phyloP scores from a whole-genome alignment of 1,139 yeast genomes.

The Kodamaea fungicola region DNA sequence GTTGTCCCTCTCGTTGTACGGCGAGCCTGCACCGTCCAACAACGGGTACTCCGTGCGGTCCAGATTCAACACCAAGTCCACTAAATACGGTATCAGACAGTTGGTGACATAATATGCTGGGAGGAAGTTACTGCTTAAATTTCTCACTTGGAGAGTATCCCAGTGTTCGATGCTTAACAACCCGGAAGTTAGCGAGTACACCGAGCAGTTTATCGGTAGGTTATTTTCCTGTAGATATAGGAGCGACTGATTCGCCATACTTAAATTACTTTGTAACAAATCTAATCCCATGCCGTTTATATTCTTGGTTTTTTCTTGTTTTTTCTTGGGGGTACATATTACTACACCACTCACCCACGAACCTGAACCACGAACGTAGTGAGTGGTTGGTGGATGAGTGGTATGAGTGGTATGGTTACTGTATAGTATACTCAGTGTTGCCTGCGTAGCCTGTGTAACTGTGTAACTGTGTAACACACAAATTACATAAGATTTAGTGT shows the following conservation, averaged over 20 bases:
- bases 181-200: conserved; percentile 37
- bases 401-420: no score
- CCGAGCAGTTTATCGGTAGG: conserved; percentile 32
- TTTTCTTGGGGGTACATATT: conserved; percentile 1
- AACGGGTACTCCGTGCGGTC: conserved; percentile 1
- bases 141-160: conserved; percentile 16
- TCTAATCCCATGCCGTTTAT: conserved; percentile 2
- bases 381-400: no score
- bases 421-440: no score
- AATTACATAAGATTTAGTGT: no score
- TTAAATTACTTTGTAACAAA: conserved; percentile 5
- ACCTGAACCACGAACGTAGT: no score
- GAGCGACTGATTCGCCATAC: conserved; percentile 20
- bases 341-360: background rate
- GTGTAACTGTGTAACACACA: no score
- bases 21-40: conserved; percentile 9
- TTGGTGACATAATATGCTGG: conserved; percentile 45
- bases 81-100: conserved; percentile 27
- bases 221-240: conserved; percentile 20
- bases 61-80: conserved; percentile 10
- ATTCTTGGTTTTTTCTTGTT: conserved; percentile 3
- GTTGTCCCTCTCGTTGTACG: conserved; percentile 29
- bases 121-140: conserved; percentile 16
- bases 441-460: no score
- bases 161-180: conserved; percentile 16